A percentile compares a stretch with the other conserved stretches of the same genome.
Evolutionary conservation across 352 stramenopile genomes (phyloP).

Genomic region (Salisapilia sapeloensis): DNA sequence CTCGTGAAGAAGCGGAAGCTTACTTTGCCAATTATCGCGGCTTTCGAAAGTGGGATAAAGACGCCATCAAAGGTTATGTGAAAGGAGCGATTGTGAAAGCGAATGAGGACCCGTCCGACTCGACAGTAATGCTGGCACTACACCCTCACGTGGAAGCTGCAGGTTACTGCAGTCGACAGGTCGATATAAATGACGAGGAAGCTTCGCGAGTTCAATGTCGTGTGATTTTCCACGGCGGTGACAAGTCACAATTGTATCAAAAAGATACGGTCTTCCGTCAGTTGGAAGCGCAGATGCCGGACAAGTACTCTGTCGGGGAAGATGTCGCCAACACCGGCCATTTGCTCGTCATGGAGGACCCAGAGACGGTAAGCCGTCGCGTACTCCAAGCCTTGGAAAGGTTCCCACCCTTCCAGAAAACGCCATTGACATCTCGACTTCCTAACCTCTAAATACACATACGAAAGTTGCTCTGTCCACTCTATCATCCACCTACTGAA

Average conservation of each 20-base stretch:
- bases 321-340: not conserved
- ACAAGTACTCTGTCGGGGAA: not conserved
- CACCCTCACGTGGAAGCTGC: slow-evolving; percentile 19
- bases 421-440: too few species aligned
- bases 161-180: slow-evolving; percentile 9
- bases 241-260: slow-evolving; percentile 14
- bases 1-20: slow-evolving; percentile 6
- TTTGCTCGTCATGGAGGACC: slow-evolving; percentile 1
- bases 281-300: not conserved
- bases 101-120: slow-evolving; percentile 4
- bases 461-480: too few species aligned
- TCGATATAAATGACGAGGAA: slow-evolving; percentile 8
- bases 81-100: slow-evolving; percentile 9
- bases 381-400: not conserved
- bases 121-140: slow-evolving; percentile 10
- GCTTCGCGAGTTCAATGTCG: slow-evolving; percentile 13
- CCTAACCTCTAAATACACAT: too few species aligned
- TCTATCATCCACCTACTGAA: too few species aligned
- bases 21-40: slow-evolving; percentile 16
- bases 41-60: slow-evolving; percentile 19
- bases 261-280: slow-evolving; percentile 7
- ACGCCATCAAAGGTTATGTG: slow-evolving; percentile 13
- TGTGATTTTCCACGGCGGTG: slow-evolving; percentile 13
- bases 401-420: slow-evolving; percentile 1
- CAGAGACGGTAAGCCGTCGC: not conserved